Evolutionary conservation across 2,329 filamentous ascomycete genomes (phyloP), one percentile per base, ranked within the genome.

Genomic region (Fonsecaea pedrosoi): DNA sequence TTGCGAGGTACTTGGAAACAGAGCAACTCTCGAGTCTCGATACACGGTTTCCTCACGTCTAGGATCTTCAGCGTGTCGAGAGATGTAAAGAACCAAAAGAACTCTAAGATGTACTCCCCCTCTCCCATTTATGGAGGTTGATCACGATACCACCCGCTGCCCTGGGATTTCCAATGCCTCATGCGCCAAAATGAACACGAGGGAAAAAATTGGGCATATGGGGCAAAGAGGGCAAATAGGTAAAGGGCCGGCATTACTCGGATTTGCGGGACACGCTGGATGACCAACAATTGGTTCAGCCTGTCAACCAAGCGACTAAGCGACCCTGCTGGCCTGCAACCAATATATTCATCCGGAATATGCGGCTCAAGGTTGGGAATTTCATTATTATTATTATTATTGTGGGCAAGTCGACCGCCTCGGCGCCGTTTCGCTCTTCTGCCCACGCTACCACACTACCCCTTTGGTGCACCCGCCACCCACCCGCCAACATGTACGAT

Each of bases 251-350:
- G 45, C 45, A 50, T 50, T 18, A 30, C 21, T 50, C 45, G 45
- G 45, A 30, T 50, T 50, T 50, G 45, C 45, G 45, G 45, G 45
- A 50, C 12, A 25, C 45, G 45, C 45, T 50, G 45, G 45, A 50
- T 50, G 45, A 50, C 18, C 18, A 50, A 30, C 45, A 4, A 50
- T 50, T 50, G 45, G 45, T 30, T 50, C 18, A 25, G 45, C 45
- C 18, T 21, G 3, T 25, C 25, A 18, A 45, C 40, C 40, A 45
- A 45, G 40, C 21, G 45, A 50, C 45, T 21, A 50, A 50, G 45
- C 18, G 21, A 30, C 18, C 21, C 15, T n/a, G 40, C 13, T 13
- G n/a, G n/a, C 18, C 9, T 30, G 45, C 9, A 30, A 4, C 45
- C 45, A 50, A 50, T 30, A 50, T 30, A 50, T 50, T 50, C 45